Conservation (phyloP, 2,329 filamentous ascomycete species). For the Fusarium sp. region DNA sequence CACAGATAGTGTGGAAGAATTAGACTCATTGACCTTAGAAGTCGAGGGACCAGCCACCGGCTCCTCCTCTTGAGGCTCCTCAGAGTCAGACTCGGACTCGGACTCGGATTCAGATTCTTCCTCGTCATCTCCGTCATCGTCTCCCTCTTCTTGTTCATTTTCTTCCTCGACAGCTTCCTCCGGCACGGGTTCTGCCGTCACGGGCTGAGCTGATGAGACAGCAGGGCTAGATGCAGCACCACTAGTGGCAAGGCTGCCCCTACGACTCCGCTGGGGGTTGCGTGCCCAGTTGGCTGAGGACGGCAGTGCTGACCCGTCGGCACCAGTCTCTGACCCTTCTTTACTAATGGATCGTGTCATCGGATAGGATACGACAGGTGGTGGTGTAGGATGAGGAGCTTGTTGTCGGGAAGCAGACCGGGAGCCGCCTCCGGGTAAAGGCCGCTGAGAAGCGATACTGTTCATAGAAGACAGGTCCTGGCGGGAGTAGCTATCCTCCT, state of each 20-base stretch:
- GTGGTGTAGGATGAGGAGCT: constrained; percentile 55
- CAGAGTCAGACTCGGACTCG: constrained; percentile 3
- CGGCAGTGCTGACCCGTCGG: constrained; percentile 89
- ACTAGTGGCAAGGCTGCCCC: constrained; percentile 84
- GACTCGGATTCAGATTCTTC: background rate
- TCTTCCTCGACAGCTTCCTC: constrained; percentile 58
- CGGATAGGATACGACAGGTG: constrained; percentile 64
- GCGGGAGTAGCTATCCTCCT: constrained; percentile 94
- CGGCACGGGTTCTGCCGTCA: constrained; percentile 62
- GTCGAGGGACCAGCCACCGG: constrained; percentile 47
- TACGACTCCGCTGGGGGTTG: constrained; percentile 75
- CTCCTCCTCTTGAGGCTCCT: constrained; percentile 49
- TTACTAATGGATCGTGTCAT: constrained; percentile 85
- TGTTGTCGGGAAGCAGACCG: constrained; percentile 68
- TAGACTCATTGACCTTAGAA: constrained; percentile 33
- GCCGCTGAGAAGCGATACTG: constrained; percentile 83
- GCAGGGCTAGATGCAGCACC: constrained; percentile 86
- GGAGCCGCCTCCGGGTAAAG: constrained; percentile 67
- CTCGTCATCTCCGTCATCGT: background rate
- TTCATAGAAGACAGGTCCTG: constrained; percentile 97
- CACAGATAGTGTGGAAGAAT: constrained; percentile 26
- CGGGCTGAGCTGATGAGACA: constrained; percentile 70
- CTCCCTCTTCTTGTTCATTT: constrained; percentile 41
- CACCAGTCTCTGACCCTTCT: constrained; percentile 77
- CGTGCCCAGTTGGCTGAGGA: constrained; percentile 94